Percentiles rank a stretch among this genome's conserved stretches.
phyloP scores from a whole-genome alignment of 306 rosid genomes.

The Ormosia emarginata region DNA sequence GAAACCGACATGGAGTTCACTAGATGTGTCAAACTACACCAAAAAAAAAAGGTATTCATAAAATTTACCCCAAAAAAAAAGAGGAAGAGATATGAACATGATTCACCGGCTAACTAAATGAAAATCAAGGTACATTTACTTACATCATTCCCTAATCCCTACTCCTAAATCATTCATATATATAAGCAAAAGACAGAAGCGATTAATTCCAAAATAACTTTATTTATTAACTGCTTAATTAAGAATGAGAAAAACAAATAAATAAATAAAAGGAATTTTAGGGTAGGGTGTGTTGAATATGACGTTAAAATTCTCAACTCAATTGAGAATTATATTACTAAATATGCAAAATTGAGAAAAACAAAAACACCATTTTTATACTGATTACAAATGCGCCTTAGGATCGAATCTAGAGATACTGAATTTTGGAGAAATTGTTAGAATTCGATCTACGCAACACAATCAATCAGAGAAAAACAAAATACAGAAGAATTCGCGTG shows the following conservation, averaged over 20 bases:
- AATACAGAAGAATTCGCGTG: neutral
- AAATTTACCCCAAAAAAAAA: neutral
- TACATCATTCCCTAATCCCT: neutral
- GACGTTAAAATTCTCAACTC: neutral
- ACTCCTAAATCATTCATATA: neutral
- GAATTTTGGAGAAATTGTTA: neutral
- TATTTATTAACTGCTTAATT: neutral
- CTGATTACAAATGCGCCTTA: neutral
- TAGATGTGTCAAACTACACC: neutral
- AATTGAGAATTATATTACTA: neutral
- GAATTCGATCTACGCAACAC: neutral
- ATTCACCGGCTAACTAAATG: neutral
- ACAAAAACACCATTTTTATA: neutral
- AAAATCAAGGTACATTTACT: neutral
- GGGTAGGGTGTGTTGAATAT: neutral
- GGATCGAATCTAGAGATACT: slow-evolving; percentile 4
- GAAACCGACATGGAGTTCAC: neutral
- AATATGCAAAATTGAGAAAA: neutral
- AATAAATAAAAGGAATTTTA: neutral
- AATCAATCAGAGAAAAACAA: neutral
- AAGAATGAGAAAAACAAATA: neutral
- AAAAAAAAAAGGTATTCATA: neutral
- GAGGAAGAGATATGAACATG: neutral
- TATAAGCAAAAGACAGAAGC: neutral
- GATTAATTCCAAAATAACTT: neutral